Conservation (phyloP, 495 filamentous ascomycete genomes). For the Polyplosphaeria fusca region DNA sequence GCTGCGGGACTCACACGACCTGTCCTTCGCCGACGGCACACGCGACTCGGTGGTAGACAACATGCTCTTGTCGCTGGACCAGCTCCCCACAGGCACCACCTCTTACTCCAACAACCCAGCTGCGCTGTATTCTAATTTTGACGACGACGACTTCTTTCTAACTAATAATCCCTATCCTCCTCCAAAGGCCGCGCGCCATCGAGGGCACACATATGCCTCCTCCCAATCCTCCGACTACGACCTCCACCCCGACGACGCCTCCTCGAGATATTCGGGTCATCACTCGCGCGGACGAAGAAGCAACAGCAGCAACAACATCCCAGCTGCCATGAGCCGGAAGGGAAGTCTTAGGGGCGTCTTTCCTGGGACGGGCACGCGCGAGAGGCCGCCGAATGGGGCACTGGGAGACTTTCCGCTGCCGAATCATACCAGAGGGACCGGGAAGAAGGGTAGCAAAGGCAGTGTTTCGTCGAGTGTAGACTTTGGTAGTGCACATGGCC, state of each 20-base stretch:
- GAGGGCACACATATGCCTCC: conserved; percentile 63
- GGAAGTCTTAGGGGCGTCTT: conserved; percentile 56
- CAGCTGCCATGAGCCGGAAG: conserved; percentile 57
- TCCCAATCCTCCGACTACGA: conserved; percentile 74
- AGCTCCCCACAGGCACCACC: conserved; percentile 20
- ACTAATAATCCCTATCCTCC: conserved; percentile 21
- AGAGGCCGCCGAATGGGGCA: conserved; percentile 23
- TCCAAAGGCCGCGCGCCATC: conserved; percentile 32
- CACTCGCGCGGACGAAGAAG: conserved; percentile 65
- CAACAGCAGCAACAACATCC: conserved; percentile 77
- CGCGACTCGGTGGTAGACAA: conserved; percentile 73
- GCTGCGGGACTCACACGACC: conserved; percentile 77
- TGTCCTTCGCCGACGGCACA: conserved; percentile 73
- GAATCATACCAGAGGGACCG: conserved; percentile 31
- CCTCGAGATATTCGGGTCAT: conserved; percentile 57
- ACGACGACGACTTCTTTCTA: conserved; percentile 33
- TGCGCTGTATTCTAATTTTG: conserved; percentile 21
- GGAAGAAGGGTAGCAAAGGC: conserved; percentile 66
- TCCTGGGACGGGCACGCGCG: conserved; percentile 43
- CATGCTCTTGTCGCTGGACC: conserved; percentile 36
- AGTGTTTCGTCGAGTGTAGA: conserved; percentile 70
- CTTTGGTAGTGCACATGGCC: conserved; percentile 55
- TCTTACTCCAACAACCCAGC: conserved; percentile 12
- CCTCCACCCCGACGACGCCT: conserved; percentile 61
- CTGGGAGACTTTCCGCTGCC: conserved; percentile 20